These are phyloP conservation scores for Aspergillus cejpii DNA, from an alignment of 2,329 filamentous ascomycete species.

Conservation along the genomic window DNA sequence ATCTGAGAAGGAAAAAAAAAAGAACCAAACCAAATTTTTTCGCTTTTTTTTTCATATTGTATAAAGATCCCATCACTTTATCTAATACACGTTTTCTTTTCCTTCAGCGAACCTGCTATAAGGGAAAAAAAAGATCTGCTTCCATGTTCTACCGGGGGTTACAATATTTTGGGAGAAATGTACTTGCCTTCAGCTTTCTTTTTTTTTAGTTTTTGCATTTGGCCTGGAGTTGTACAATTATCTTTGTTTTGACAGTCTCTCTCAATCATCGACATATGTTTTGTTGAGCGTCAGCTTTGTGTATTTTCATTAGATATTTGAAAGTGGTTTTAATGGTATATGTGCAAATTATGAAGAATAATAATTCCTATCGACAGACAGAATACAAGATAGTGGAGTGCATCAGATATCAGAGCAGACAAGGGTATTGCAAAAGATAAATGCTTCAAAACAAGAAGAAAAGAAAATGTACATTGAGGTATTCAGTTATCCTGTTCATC, in stretches of 20 bases:
- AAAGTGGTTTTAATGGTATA: not conserved
- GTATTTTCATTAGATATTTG: slow-evolving; percentile 1
- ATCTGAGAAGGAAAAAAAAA: not conserved
- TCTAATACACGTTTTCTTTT: not conserved
- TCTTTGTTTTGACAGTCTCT: not conserved
- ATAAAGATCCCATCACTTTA: not conserved
- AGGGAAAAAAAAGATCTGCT: not conserved
- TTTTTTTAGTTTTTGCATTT: slow-evolving; percentile 6
- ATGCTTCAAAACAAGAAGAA: too few species aligned
- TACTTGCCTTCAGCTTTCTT: not conserved
- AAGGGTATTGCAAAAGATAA: too few species aligned
- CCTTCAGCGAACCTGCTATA: not conserved
- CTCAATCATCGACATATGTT: slow-evolving; percentile 1
- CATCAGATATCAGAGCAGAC: too few species aligned
- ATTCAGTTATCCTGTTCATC: too few species aligned
- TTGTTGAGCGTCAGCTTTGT: slow-evolving; percentile 8
- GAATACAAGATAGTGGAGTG: too few species aligned
- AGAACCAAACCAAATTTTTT: not conserved
- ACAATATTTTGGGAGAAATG: too few species aligned
- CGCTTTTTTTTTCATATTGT: not conserved
- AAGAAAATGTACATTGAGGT: too few species aligned
- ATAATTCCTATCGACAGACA: too few species aligned
- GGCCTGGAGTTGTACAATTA: slow-evolving; percentile 12
- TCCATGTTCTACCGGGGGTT: too few species aligned
- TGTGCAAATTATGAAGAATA: too few species aligned